phyloP scores from a whole-genome alignment of 2,329 filamentous ascomycete species.

The Hypoxylon sp. region DNA sequence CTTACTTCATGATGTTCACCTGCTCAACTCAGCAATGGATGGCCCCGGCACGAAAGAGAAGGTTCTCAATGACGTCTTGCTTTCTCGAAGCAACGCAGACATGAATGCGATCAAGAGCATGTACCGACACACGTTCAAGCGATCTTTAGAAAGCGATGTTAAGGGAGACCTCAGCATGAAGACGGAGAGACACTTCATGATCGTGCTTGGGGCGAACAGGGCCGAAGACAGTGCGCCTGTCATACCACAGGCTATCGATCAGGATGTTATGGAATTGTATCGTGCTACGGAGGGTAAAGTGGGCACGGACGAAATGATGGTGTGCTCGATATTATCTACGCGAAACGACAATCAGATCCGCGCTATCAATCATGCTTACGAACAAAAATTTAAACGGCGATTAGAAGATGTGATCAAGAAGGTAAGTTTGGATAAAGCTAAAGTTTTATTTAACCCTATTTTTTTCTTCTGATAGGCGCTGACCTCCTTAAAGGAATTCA shows the following conservation, averaged over 20 bases:
- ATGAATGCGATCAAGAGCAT: conserved; percentile 83
- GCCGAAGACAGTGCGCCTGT: conserved; percentile 81
- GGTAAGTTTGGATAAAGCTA: conserved; percentile 50
- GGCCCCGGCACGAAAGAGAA: conserved; percentile 87
- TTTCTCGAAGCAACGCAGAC: conserved; percentile 86
- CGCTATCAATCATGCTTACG: conserved; percentile 80
- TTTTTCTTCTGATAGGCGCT: conserved; percentile 6
- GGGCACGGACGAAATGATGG: conserved; percentile 77
- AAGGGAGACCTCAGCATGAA: conserved; percentile 83
- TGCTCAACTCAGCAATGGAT: conserved; percentile 75
- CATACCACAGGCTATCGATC: conserved; percentile 75
- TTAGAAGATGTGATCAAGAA: conserved; percentile 79
- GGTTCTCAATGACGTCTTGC: conserved; percentile 84
- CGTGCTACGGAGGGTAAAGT: conserved; percentile 76
- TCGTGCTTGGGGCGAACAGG: conserved; percentile 77
- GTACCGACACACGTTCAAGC: conserved; percentile 74
- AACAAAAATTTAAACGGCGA: conserved; percentile 72
- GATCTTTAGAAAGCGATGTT: conserved; percentile 75
- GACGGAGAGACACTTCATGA: conserved; percentile 84
- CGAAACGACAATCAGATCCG: conserved; percentile 85
- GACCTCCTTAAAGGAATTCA: conserved; percentile 69
- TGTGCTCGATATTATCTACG: conserved; percentile 79
- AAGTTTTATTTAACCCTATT: too few species aligned
- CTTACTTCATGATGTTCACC: conserved; percentile 76
- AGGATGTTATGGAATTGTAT: conserved; percentile 80